Base-by-base conservation (phyloP, 169 alveolate genomes). In the Plasmodium gonderi region DNA sequence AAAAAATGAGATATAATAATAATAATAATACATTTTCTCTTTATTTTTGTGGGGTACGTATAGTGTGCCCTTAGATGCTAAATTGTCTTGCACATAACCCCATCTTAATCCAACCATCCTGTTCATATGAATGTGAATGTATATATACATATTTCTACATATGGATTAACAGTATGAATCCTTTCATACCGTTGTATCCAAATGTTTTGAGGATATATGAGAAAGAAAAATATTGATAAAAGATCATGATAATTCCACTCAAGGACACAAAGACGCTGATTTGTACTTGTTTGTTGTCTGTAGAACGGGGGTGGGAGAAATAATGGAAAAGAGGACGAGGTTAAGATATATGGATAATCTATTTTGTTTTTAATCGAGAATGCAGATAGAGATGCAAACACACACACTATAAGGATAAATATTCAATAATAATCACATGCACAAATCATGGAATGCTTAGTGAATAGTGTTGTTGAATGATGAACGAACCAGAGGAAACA, bases 271-370 rank as follows among this genome's bases (percentile, higher is more conserved):
- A 90, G 49, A 90, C 67, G 64, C 94, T 90, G 17, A 90, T 77
- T 45, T 90, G 94, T 45, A 90, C 42, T 79, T 90, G 94, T 75
- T 90, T 90, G 74, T 90, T 90, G 72, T 79, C 94, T 85, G 79
- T 64, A 17, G 36, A 85, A 79, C 12, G 4, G 64, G 54, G 68
- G 65, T 9, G 45, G 9, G 8, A 31, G 47, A 77, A 47, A 11
- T 23, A 74, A 75, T 11, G 20, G 11, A 85, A 38, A 82, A 20
- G 47, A 6, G 14, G 29, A 12, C 67, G 23, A 40, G n/a, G 65
- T 40, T 2, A 31, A 29, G 0, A n/a, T 26, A 33, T 31, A 69
- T 5, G 45, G 12, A 6, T 69, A 20, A 6, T 31, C 17, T 45
- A 11, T 47, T 29, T 17, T 14, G 31, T 72, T 33, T 72, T n/a